These are phyloP conservation scores for Cutaneotrichosporon sp. DNA, from an alignment of 1,284 basidiomycete genomes.

Conservation along the genomic window DNA sequence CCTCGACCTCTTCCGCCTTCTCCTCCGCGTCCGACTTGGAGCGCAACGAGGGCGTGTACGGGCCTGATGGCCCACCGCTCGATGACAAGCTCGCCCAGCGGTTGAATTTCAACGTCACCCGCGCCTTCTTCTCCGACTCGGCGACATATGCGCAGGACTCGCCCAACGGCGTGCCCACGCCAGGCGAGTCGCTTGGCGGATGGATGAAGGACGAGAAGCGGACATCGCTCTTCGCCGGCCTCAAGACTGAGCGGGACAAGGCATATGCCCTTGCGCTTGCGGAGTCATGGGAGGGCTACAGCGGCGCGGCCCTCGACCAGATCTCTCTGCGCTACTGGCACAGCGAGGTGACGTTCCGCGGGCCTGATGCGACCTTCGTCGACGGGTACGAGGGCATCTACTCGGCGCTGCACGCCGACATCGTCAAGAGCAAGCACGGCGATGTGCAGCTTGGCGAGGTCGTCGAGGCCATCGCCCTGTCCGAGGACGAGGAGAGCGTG, in stretches of 20 bases:
- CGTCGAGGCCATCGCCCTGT: background rate
- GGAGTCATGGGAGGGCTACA: conserved; percentile 5
- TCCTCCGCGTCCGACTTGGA: background rate
- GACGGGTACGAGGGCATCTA: conserved; percentile 3
- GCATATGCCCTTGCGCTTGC: background rate
- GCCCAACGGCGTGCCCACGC: background rate
- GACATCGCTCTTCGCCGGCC: background rate
- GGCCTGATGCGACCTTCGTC: background rate
- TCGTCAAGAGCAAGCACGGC: background rate
- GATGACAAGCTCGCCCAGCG: background rate
- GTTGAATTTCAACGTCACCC: conserved; percentile 5
- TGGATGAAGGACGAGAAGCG: background rate
- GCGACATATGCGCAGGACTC: background rate
- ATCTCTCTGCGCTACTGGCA: conserved; percentile 5
- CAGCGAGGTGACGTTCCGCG: conserved; percentile 6
- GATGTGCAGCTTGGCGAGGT: background rate
- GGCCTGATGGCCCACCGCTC: background rate
- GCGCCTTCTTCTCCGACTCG: conserved; percentile 5
- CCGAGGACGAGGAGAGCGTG: conserved; percentile 3
- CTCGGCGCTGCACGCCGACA: background rate
- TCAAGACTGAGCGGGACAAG: background rate
- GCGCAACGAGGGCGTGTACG: conserved; percentile 3
- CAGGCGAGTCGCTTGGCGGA: background rate
- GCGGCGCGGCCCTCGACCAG: background rate
- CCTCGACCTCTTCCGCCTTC: background rate